Evolutionary conservation across 352 stramenopile genomes (phyloP), one percentile per base, ranked within the genome.

Genomic region (Phytophthora uliginosa): DNA sequence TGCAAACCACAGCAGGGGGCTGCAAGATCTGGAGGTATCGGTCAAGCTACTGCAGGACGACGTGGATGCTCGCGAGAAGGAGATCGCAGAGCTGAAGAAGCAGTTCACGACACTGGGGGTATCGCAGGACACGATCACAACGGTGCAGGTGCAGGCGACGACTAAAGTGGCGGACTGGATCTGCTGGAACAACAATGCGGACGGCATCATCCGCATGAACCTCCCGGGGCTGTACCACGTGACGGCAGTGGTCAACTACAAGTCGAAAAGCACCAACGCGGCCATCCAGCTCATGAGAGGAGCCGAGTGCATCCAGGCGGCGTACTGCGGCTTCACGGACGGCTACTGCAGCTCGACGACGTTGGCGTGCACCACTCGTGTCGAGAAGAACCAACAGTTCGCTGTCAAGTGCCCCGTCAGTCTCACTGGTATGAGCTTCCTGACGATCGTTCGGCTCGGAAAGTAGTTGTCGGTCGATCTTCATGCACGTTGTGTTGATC

Each of bases 211-310:
- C 7, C 55, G 17, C 1, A 38, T 50, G 18, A 26, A 48, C 15
- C 18, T 36, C 2, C 45, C 63, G 3, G 63, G 63, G 6, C 59
- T 33, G 7, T 71, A 65, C n/a, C 55, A 66, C 52, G 34, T 65
- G 24, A 53, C 24, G 5, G 63, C 47, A n/a, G n/a, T 70, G 28
- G 63, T 70, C 7, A 70, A 64, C 54, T 36, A 64, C 42, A 48
- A 40, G 31, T 5, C 54, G 36, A 52, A 2, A 18, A 24, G 12
- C 0, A 6, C 40, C 31, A 58, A 52, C 22, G n/a, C 38, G 28
- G 24, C 10, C 33, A 51, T 70, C n/a, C 54, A 70, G 24, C 12
- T 70, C 7, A 59, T 64, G 31, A 70, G 54, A 31, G 63, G 45
- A n/a, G 20, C 22, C 7, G 63, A 70, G 7, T 70, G 63, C n/a